Evolutionary conservation across 2,329 filamentous ascomycete genomes (phyloP).

Genomic region (Aspergillus novofumigatus): DNA sequence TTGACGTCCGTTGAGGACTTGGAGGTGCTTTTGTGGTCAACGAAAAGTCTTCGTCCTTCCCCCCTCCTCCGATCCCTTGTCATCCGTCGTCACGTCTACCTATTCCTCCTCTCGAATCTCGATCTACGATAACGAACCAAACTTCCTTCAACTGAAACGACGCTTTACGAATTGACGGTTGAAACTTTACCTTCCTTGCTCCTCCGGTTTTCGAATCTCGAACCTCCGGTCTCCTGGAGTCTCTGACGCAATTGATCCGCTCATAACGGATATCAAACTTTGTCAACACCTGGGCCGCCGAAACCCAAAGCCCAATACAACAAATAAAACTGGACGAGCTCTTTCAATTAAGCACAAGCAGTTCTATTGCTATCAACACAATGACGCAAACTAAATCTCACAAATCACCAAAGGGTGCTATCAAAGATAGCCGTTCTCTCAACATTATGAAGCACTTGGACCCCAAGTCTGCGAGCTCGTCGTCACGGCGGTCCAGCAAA

Average conservation of each 20-base stretch:
- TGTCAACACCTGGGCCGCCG: slow-evolving; percentile 1
- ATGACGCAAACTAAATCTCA: slow-evolving; percentile 27
- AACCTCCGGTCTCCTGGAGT: slow-evolving; percentile 1
- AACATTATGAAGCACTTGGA: slow-evolving; percentile 18
- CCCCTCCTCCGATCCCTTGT: slow-evolving; percentile 10
- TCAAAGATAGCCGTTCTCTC: slow-evolving; percentile 20
- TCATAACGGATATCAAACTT: slow-evolving; percentile 19
- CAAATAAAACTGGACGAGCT: slow-evolving; percentile 1
- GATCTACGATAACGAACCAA: slow-evolving; percentile 9
- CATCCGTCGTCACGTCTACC: slow-evolving; percentile 9
- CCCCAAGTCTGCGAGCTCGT: slow-evolving; percentile 19
- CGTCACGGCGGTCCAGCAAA: slow-evolving; percentile 24
- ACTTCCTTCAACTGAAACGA: slow-evolving; percentile 5
- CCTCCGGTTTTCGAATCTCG: not conserved
- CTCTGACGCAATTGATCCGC: slow-evolving; percentile 20
- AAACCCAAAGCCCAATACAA: slow-evolving; percentile 5
- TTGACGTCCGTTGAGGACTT: slow-evolving; percentile 29
- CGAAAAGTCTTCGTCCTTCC: slow-evolving; percentile 11
- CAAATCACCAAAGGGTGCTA: slow-evolving; percentile 21
- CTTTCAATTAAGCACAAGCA: slow-evolving; percentile 12
- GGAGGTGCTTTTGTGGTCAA: slow-evolving; percentile 33
- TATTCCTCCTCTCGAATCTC: slow-evolving; percentile 4
- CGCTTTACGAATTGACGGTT: slow-evolving; percentile 12
- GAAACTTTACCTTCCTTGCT: slow-evolving; percentile 7
- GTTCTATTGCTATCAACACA: slow-evolving; percentile 10